Conservation (phyloP, 2,329 filamentous ascomycete species). For the Penicillium sp. region DNA sequence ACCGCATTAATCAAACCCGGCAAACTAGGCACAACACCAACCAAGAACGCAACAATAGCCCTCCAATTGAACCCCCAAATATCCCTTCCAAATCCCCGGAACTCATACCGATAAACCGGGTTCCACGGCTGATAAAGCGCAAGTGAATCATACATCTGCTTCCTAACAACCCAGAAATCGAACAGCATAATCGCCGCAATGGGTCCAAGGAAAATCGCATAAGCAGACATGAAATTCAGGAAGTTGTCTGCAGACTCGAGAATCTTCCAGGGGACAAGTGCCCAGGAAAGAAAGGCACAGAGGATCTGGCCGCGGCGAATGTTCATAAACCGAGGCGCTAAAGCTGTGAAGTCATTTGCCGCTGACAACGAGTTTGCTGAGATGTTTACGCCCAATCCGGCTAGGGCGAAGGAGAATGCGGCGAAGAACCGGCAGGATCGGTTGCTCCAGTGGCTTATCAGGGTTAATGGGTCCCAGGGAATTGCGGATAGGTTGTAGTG, state of each 20-base stretch:
- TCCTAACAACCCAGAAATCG: constrained; percentile 61
- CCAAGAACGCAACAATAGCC: constrained; percentile 58
- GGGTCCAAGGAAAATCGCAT: constrained; percentile 65
- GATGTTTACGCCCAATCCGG: constrained; percentile 58
- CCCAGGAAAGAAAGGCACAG: constrained; percentile 58
- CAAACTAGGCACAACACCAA: constrained; percentile 57
- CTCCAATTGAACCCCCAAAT: constrained; percentile 58
- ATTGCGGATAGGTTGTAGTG: constrained; percentile 35
- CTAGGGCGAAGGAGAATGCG: constrained; percentile 55
- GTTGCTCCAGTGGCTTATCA: constrained; percentile 41
- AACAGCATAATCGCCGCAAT: constrained; percentile 61
- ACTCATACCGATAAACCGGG: constrained; percentile 52
- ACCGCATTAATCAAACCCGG: constrained; percentile 55
- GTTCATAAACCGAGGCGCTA: constrained; percentile 56
- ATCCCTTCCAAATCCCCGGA: constrained; percentile 12
- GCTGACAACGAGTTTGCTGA: constrained; percentile 52
- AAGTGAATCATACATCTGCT: constrained; percentile 50
- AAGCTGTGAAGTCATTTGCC: constrained; percentile 58
- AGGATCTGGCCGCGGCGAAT: constrained; percentile 58
- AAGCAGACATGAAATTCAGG: constrained; percentile 66
- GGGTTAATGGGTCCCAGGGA: constrained; percentile 47
- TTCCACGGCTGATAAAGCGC: constrained; percentile 52
- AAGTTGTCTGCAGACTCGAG: constrained; percentile 59
- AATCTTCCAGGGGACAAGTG: constrained; percentile 67
- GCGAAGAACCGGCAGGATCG: constrained; percentile 51